Conservation (phyloP, 139 green algal species). For the Chlamydomonas schloesseri region DNA sequence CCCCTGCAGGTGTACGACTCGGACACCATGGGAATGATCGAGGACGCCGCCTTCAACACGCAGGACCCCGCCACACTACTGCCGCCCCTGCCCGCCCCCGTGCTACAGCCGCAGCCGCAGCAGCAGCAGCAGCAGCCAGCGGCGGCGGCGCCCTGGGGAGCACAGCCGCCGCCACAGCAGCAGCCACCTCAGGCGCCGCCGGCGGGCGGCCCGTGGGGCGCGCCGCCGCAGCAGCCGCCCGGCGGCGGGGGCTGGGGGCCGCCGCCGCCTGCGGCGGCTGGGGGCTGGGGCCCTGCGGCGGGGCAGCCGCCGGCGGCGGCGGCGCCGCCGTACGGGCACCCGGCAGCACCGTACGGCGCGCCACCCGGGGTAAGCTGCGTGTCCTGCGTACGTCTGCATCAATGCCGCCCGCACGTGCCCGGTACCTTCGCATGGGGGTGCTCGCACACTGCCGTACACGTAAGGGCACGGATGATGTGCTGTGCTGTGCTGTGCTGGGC, state of each 20-base stretch:
- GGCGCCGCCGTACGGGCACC: neutral
- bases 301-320: neutral
- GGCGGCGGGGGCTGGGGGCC: neutral
- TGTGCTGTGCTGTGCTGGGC: no score
- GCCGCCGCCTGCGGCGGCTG: neutral
- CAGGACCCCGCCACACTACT: constrained; percentile 5
- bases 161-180: neutral
- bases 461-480: no score
- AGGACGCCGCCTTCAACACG: constrained; percentile 44
- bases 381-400: no score
- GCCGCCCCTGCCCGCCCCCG: neutral
- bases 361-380: no score
- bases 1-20: constrained; percentile 32
- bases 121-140: neutral
- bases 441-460: no score
- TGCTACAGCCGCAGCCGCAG: neutral
- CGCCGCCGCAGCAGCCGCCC: neutral
- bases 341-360: neutral
- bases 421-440: no score
- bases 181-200: constrained; percentile 8
- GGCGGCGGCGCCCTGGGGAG: neutral
- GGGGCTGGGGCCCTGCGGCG: no score
- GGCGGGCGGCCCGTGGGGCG: neutral
- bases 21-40: constrained; percentile 38
- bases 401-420: no score